Base-by-base conservation (phyloP, 345 rosid species). In the Microthlaspi erraticum region DNA sequence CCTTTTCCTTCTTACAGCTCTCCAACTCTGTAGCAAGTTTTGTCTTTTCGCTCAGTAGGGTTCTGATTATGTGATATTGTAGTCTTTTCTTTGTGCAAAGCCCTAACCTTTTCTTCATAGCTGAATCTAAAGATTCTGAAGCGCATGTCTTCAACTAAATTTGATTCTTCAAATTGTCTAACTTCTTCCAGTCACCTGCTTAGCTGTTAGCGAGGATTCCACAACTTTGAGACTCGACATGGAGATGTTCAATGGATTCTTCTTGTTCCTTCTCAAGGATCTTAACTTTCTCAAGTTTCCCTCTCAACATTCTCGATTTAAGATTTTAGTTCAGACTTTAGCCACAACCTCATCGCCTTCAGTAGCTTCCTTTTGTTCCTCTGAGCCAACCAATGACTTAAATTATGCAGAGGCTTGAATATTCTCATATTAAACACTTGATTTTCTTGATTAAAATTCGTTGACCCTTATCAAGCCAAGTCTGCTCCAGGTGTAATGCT, bases 211-310 rank as follows among this genome's bases (percentile, higher is more conserved):
- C 82, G 88, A 19, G 91, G 87, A 76, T 93, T 96, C n/a, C 1
- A 90, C 92, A 64, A 96, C 98, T 83, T 90, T 93, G 32, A 93
- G 77, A 50, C 34, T 90, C 96, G 60, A 93, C 86, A 10, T 87
- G 84, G 57, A 93, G 96, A 80, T 87, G 91, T 56, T 93, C 97
- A 0, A 88, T 70, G 60, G 70, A 68, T 61, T 81, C 81, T 75
- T 93, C 29, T 23, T 23, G 29, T 2, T 23, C 3, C 29, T 23
- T 62, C 80, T 85, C 85, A 10, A 83, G 65, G 90, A 88, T 79
- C 70, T 79, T 83, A 86, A 72, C 66, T 81, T 83, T 80, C 78
- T 26, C 29, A 26, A 26, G 29, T 26, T 0, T 26, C 29, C 4
- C 4, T 26, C 29, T 26, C 29, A 26, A 26, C 29, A 26, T 26